Base-by-base conservation (phyloP, 495 filamentous ascomycete genomes). In the Neurospora discreta region DNA sequence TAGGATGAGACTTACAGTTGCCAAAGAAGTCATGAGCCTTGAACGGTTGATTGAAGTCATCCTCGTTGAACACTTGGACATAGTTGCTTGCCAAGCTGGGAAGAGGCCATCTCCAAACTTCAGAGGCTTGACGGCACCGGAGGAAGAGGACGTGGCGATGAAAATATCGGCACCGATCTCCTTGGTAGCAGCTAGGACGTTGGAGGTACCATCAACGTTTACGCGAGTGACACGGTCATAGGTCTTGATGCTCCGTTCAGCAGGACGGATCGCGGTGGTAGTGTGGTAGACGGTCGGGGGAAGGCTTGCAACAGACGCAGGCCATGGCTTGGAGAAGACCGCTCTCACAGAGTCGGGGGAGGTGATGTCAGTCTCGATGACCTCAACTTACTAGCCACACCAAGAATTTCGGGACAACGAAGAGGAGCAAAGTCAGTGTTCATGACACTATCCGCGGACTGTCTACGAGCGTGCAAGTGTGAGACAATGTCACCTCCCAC, bases 241-340 rank as follows among this genome's bases (percentile, higher is more conserved):
- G 39, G 85, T 80, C 15, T 77, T 72, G 58, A 77, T 72, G 71
- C 80, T 80, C 16, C 88, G 86, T 42, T 89, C 87, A 9, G 78
- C 80, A 0, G 85, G 78, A 6, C 82, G 77, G 68, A 90, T 87
- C 7, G 81, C 74, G 0, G 86, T 87, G 18, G 87, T 87, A 1
- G 85, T 89, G 77, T 89, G 88, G 75, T 85, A 89, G 33, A 89
- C 86, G 13, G 87, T 88, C 26, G 89, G 75, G 20, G 87, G 84
- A 3, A 83, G 78, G 4, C 79, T 70, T 39, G 84, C 78, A 4
- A 86, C 83, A 1, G 78, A 75, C 9, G 72, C 70, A 3, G 83
- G 77, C 87, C 88, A 89, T 38, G 84, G 83, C 68, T 84, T 80
- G 16, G 81, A 75, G 70, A 89, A 89, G 10, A 86, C 84, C 0